Conservation (phyloP, 352 stramenopile species). For the Phytophthora rubi region DNA sequence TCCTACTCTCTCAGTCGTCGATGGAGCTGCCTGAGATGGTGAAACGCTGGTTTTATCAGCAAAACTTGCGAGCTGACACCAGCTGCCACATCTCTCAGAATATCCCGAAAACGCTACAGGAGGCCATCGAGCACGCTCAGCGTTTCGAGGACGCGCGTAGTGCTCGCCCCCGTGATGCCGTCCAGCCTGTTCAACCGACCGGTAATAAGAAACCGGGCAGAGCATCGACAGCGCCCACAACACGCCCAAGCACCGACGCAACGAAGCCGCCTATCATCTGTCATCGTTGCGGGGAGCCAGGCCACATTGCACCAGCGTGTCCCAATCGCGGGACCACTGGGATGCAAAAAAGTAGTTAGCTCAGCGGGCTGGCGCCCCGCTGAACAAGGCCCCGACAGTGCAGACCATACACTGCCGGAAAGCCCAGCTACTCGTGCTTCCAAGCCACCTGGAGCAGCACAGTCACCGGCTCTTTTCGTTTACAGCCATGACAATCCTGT, state of each 20-base stretch:
- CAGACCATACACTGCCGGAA: neutral
- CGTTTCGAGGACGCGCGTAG: neutral
- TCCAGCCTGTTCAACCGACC: neutral
- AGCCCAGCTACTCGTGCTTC: conserved; percentile 1
- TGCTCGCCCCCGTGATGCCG: neutral
- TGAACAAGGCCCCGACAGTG: neutral
- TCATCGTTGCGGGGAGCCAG: neutral
- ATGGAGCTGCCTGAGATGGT: neutral
- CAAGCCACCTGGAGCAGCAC: neutral
- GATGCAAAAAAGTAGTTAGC: conserved; percentile 3
- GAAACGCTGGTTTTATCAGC: neutral
- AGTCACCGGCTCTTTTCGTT: neutral
- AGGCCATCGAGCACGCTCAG: neutral
- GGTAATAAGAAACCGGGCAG: neutral
- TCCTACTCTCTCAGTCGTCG: neutral
- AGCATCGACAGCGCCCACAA: neutral
- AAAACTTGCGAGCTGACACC: neutral
- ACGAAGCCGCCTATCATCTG: neutral
- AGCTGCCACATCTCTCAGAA: conserved; percentile 2
- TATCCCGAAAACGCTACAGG: neutral
- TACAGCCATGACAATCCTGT: neutral
- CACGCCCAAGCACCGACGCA: neutral
- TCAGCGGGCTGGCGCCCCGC: conserved; percentile 3
- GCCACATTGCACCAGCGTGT: conserved; percentile 2
- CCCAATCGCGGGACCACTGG: neutral